A percentile compares a stretch with the other conserved stretches of the same genome.
These are phyloP conservation scores for Epichloe scottii DNA, from an alignment of 2,329 filamentous ascomycete species.

Conservation along the genomic window DNA sequence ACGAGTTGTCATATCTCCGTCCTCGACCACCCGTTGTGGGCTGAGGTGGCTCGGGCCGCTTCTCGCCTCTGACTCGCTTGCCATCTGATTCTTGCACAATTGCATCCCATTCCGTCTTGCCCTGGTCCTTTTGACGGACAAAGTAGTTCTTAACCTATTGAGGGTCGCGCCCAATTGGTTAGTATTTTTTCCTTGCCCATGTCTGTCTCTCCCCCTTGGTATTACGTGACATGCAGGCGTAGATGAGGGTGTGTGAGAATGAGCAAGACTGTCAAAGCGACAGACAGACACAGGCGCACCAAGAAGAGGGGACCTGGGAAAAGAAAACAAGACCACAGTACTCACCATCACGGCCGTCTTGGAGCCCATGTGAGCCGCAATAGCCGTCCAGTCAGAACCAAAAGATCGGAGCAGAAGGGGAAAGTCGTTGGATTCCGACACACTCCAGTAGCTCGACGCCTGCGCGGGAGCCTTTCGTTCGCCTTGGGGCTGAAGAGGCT, in stretches of 20 bases:
- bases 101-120: constrained; percentile 45
- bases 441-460: constrained; percentile 78
- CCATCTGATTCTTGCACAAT: constrained; percentile 48
- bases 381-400: constrained; percentile 66
- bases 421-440: constrained; percentile 69
- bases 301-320: neutral
- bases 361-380: constrained; percentile 67
- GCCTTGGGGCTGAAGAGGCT: constrained; percentile 23
- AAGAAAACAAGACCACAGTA: constrained; percentile 3
- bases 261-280: neutral
- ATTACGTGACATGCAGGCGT: constrained; percentile 1
- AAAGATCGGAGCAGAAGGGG: constrained; percentile 59
- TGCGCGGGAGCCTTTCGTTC: constrained; percentile 43
- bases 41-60: constrained; percentile 46
- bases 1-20: constrained; percentile 35
- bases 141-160: constrained; percentile 60
- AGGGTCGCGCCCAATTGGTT: neutral
- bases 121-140: constrained; percentile 47
- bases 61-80: constrained; percentile 43
- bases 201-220: neutral
- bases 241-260: neutral
- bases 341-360: constrained; percentile 79
- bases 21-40: constrained; percentile 36
- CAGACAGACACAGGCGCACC: neutral
- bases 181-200: neutral